Base-by-base conservation (phyloP, 768 basidiomycete genomes). In the Rhodotorula babjevae region DNA sequence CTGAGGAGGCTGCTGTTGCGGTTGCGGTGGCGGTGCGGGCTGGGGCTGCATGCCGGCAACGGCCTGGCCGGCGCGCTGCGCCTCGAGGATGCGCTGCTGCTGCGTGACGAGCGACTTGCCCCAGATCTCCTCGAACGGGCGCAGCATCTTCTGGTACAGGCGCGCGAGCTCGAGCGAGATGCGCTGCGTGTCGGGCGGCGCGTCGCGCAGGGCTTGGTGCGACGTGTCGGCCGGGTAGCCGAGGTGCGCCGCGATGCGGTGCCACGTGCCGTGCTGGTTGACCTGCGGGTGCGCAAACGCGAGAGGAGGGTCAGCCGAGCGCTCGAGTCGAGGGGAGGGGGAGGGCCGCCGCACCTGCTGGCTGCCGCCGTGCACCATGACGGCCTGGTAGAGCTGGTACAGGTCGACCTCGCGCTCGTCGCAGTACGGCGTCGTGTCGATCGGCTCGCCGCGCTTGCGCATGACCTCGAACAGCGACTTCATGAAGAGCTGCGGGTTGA, bases 81-180 rank as follows among this genome's bases (percentile, higher is more conserved):
- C 46, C 31, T 76, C 68, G 50, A 76, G 33, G 31, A 73, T 61
- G 29, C 40, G 2, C 53, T 68, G 60, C 44, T 68, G 71, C 49
- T 73, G 75, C 62, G 36, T 62, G 23, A 61, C 25, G 25, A 73
- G 49, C 33, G 50, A 58, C 56, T 69, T 73, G 33, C 63, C 44
- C 75, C 75, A 76, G 1, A 74, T 69, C 33, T 78, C 77, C 63
- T 78, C 77, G 65, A 77, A 78, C 25, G 77, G 75, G 23, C 62
- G 59, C 42, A 78, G 63, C 40, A 75, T 64, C 23, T 70, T 67
- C 16, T 67, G 47, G 64, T 77, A 76, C 33, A 65, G 58, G 33
- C 58, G 65, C 29, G 75, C 74, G 52, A 78, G 71, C 61, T 77
- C 71, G 53, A 69, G 21, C 44, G 71, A 65, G 56, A 76, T 56